A percentile compares a stretch with the other conserved stretches of the same genome.
Conservation (phyloP, 78 protist genomes). For the Cavenderia fasciculata region DNA sequence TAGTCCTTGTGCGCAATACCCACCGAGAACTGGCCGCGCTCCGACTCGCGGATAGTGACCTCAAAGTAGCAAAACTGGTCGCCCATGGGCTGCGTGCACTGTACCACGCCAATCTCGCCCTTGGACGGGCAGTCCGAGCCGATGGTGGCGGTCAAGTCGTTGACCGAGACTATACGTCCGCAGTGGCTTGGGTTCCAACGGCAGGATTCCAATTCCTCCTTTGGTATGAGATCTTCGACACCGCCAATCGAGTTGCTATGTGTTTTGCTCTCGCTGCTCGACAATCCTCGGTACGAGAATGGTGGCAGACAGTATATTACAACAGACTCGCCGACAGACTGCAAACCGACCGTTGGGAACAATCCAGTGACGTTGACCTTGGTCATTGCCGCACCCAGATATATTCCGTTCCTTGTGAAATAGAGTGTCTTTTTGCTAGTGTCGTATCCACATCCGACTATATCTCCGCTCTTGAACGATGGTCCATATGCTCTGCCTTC, state of each 20-base stretch:
- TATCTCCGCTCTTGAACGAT: conserved; percentile 25
- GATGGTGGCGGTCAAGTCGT: conserved; percentile 6
- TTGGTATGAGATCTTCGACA: conserved; percentile 33
- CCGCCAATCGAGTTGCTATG: neutral
- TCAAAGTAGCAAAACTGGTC: conserved; percentile 62
- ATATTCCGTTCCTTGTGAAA: conserved; percentile 53
- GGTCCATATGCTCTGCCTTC: conserved; percentile 23
- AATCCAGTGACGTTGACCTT: conserved; percentile 11
- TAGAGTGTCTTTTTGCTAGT: conserved; percentile 11
- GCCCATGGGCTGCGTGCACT: conserved; percentile 30
- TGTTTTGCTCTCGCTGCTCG: neutral
- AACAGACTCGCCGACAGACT: conserved; percentile 36
- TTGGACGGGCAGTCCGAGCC: conserved; percentile 8
- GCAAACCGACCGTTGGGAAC: conserved; percentile 57
- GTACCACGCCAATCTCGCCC: conserved; percentile 30
- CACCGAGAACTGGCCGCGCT: conserved; percentile 29
- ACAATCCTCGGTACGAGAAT: neutral
- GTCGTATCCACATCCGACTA: conserved; percentile 63
- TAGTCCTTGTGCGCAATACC: conserved; percentile 46
- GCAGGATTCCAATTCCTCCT: conserved; percentile 41
- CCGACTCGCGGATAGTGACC: conserved; percentile 7
- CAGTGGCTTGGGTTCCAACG: conserved; percentile 17
- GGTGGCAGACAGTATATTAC: conserved; percentile 40
- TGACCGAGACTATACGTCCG: conserved; percentile 15
- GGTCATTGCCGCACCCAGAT: conserved; percentile 22